phyloP scores from a whole-genome alignment of 208 protist species.

The Acanthamoeba lenticulata region DNA sequence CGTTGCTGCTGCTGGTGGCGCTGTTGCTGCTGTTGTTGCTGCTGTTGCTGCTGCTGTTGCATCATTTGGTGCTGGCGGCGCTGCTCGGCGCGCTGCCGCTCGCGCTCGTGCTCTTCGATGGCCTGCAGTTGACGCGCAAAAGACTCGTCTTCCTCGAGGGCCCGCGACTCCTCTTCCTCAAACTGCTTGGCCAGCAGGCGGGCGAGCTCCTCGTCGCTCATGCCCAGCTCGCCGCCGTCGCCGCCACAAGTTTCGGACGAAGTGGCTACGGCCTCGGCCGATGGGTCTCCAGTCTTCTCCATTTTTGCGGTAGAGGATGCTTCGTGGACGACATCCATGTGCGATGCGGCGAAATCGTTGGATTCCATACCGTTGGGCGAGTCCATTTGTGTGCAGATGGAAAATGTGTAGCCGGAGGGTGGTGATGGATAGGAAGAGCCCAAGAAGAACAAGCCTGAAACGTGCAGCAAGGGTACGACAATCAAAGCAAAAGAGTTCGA shows the following conservation, averaged over 20 bases:
- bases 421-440: too few species aligned
- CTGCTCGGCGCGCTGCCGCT: background rate
- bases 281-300: background rate
- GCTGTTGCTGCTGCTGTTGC: background rate
- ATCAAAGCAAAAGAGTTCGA: too few species aligned
- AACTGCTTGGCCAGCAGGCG: background rate
- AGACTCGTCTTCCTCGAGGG: background rate
- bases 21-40: background rate
- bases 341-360: too few species aligned
- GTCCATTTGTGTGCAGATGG: too few species aligned
- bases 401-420: too few species aligned
- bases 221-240: background rate
- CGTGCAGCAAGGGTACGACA: too few species aligned
- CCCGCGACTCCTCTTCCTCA: background rate
- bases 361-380: too few species aligned
- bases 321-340: too few species aligned
- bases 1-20: background rate
- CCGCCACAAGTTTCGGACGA: background rate
- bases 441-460: too few species aligned
- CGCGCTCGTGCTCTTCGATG: background rate
- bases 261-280: background rate
- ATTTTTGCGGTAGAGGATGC: background rate
- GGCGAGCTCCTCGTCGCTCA: constrained; percentile 21
- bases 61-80: background rate
- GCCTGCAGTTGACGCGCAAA: background rate